Percentiles rank a stretch among this genome's conserved stretches.
Evolutionary conservation across 108 stramenopile species (phyloP).

Genomic region (Cylindrotheca closterium): DNA sequence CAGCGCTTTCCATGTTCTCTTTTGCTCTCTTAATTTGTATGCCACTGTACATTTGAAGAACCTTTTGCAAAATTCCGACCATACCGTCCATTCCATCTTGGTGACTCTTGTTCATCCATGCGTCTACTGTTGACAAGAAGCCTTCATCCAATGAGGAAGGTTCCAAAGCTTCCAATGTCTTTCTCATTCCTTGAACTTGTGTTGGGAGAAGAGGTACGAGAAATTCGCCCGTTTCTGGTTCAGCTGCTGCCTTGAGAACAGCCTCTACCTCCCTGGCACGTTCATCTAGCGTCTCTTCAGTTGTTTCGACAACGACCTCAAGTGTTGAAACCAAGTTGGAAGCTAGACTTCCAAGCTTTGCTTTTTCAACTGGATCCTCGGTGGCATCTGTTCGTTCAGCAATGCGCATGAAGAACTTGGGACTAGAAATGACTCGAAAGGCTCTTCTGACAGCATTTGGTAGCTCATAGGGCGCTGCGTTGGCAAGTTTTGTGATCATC

Average conservation of each 20-base stretch:
- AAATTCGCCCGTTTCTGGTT: conserved; percentile 85
- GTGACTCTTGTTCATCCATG: conserved; percentile 89
- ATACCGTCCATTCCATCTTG: conserved; percentile 91
- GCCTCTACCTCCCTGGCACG: conserved; percentile 75
- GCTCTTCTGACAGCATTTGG: conserved; percentile 80
- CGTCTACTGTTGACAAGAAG: conserved; percentile 81
- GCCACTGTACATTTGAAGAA: conserved; percentile 89
- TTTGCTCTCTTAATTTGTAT: conserved; percentile 59
- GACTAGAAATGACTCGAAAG: conserved; percentile 81
- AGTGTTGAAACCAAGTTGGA: conserved; percentile 73
- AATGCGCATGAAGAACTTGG: conserved; percentile 85
- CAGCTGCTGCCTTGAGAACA: conserved; percentile 81
- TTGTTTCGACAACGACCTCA: conserved; percentile 74
- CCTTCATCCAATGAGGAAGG: conserved; percentile 68
- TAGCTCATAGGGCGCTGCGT: conserved; percentile 85
- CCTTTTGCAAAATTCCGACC: conserved; percentile 83
- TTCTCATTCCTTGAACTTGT: conserved; percentile 69
- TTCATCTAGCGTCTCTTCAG: conserved; percentile 75
- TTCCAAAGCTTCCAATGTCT: conserved; percentile 54
- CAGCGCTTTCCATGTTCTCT: conserved; percentile 12
- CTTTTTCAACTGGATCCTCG: conserved; percentile 48
- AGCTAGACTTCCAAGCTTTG: conserved; percentile 65
- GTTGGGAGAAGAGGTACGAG: conserved; percentile 72
- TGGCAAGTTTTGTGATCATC: conserved; percentile 79
- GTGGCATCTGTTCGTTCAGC: conserved; percentile 66